phyloP scores from a whole-genome alignment of 148 eudicot genomes.

The Chenopodium quinoa region DNA sequence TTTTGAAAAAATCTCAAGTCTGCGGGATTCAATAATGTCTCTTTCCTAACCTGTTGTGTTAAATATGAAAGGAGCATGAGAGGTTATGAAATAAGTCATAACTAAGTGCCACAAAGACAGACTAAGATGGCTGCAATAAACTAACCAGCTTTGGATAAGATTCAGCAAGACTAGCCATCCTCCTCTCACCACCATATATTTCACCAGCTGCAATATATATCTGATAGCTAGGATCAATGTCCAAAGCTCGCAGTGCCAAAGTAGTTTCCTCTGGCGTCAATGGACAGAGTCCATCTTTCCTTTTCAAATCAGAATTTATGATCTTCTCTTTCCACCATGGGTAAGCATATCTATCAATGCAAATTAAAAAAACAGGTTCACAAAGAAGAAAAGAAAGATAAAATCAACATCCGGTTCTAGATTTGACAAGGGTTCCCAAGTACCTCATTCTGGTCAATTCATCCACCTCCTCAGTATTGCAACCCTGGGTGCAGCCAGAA shows the following conservation, averaged over 20 bases:
- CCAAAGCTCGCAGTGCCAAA: constrained; percentile 68
- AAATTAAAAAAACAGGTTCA: background rate
- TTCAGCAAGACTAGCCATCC: constrained; percentile 70
- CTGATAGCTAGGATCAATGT: constrained; percentile 69
- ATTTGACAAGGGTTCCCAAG: constrained; percentile 4
- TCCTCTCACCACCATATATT: constrained; percentile 82
- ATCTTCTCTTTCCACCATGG: constrained; percentile 99
- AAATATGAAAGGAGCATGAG: background rate
- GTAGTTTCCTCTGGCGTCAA: constrained; percentile 95
- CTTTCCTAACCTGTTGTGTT: constrained; percentile 61
- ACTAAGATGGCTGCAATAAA: constrained; percentile 2
- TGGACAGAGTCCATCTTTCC: constrained; percentile 90
- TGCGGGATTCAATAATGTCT: constrained; percentile 53
- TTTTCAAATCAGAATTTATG: constrained; percentile 74
- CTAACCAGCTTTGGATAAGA: constrained; percentile 90
- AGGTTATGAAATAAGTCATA: constrained; percentile 7
- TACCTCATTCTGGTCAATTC: constrained; percentile 94
- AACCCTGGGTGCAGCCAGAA: constrained; percentile 92
- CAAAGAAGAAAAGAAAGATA: background rate
- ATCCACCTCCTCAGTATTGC: constrained; percentile 73
- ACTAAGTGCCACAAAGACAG: background rate
- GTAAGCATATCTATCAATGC: constrained; percentile 69
- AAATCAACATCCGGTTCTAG: background rate
- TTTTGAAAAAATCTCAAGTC: constrained; percentile 66
- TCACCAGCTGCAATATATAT: constrained; percentile 97